Evolutionary conservation across 129 eudicot genomes (phyloP).

Genomic region (Chrysanthemum lavandulifolium): DNA sequence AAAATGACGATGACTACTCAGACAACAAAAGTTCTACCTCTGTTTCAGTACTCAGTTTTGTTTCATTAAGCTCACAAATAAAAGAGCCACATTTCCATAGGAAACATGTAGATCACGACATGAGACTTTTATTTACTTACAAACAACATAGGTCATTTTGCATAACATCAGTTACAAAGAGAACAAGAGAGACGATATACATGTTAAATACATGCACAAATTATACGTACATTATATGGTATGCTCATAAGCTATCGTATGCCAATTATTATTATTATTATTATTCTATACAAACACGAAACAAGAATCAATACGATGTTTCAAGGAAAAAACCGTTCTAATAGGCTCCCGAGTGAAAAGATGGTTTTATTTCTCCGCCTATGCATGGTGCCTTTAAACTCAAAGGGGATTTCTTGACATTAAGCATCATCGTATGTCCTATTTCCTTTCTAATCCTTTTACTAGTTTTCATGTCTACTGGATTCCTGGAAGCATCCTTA

Average conservation of each 20-base stretch:
- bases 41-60: too few species aligned
- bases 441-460: conserved; percentile 78
- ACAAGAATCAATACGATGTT: neutral
- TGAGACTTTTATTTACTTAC: conserved; percentile 5
- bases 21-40: too few species aligned
- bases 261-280: conserved; percentile 22
- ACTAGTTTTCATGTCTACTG: conserved; percentile 69
- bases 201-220: neutral
- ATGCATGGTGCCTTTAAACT: conserved; percentile 36
- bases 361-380: conserved; percentile 56
- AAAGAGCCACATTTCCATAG: too few species aligned
- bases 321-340: conserved; percentile 58
- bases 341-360: conserved; percentile 71
- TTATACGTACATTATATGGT: neutral
- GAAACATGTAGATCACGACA: neutral
- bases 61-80: too few species aligned
- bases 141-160: neutral
- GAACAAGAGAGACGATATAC: conserved; percentile 13
- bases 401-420: conserved; percentile 55
- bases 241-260: conserved; percentile 20
- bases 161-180: conserved; percentile 8
- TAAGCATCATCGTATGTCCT: conserved; percentile 81
- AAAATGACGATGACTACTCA: too few species aligned
- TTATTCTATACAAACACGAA: conserved; percentile 25
- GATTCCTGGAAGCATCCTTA: conserved; percentile 76